phyloP scores from a whole-genome alignment of 1,284 basidiomycete genomes.

The Marasmius tenuissimus region DNA sequence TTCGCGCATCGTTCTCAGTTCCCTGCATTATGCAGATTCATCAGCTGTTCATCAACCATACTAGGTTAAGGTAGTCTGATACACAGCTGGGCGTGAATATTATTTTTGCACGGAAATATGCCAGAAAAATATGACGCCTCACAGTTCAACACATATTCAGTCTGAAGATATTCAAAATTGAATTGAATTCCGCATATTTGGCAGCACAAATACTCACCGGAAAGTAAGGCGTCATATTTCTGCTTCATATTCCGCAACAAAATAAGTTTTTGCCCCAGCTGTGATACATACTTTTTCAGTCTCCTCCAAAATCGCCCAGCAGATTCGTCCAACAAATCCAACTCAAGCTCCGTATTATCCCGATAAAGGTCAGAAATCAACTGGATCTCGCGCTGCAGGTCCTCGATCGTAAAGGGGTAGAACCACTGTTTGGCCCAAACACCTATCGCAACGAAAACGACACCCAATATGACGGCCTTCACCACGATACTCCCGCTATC shows the following conservation, averaged over 20 bases:
- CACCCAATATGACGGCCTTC: conserved; percentile 3
- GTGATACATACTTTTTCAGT: neutral
- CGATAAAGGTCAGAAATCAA: neutral
- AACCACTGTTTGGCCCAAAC: neutral
- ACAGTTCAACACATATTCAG: too few species aligned
- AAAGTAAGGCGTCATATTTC: too few species aligned
- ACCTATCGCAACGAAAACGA: neutral
- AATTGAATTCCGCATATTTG: too few species aligned
- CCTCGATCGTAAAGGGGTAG: neutral
- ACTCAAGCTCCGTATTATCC: neutral
- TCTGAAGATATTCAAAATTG: too few species aligned
- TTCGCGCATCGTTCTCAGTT: neutral
- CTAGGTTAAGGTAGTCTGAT: neutral
- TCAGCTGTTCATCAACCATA: neutral
- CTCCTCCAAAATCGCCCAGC: neutral
- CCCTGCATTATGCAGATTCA: neutral
- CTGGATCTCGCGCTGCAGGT: neutral
- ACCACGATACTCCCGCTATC: neutral
- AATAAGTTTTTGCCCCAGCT: too few species aligned
- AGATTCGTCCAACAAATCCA: neutral
- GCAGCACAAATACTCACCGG: too few species aligned
- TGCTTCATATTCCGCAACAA: too few species aligned
- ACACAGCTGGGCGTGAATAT: too few species aligned
- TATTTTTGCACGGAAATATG: too few species aligned
- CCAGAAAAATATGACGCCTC: too few species aligned